These are phyloP conservation scores for Phytophthora fragariaefolia DNA, from an alignment of 352 stramenopile species.

Conservation along the genomic window DNA sequence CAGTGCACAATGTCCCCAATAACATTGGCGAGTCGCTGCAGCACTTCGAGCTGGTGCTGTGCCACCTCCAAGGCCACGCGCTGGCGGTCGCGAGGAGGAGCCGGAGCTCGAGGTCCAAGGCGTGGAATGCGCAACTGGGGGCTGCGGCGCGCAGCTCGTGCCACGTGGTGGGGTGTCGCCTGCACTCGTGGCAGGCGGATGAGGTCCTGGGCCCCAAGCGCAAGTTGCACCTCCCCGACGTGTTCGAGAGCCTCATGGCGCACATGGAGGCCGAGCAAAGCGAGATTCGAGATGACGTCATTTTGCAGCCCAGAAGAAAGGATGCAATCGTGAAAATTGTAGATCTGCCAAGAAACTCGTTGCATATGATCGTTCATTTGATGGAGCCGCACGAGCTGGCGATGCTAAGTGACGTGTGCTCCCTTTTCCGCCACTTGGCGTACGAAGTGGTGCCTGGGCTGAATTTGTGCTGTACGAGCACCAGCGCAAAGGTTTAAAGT, in stretches of 20 bases:
- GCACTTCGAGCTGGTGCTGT: constrained; percentile 58
- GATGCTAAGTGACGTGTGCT: constrained; percentile 53
- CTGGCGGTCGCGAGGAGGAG: constrained; percentile 38
- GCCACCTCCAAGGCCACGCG: constrained; percentile 52
- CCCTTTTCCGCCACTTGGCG: constrained; percentile 57
- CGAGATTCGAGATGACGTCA: constrained; percentile 56
- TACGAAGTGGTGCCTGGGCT: constrained; percentile 78
- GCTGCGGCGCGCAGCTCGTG: constrained; percentile 44
- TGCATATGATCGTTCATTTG: constrained; percentile 61
- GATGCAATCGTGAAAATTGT: constrained; percentile 38
- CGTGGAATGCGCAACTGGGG: constrained; percentile 19
- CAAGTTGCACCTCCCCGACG: constrained; percentile 44
- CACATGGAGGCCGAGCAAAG: constrained; percentile 54
- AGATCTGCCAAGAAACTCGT: constrained; percentile 49
- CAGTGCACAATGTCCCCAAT: constrained; percentile 28
- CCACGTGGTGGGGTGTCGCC: constrained; percentile 62
- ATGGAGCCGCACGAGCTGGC: constrained; percentile 57
- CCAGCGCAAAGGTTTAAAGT: constrained; percentile 70
- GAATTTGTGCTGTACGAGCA: constrained; percentile 69
- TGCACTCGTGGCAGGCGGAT: constrained; percentile 35
- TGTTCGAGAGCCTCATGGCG: constrained; percentile 62
- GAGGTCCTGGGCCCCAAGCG: constrained; percentile 10
- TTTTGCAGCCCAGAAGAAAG: constrained; percentile 45
- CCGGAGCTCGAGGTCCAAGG: constrained; percentile 7
- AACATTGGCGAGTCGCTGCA: constrained; percentile 31